Evolutionary conservation across 371 early-diverging fungal species (phyloP).

Genomic region (Coemansia sp.): DNA sequence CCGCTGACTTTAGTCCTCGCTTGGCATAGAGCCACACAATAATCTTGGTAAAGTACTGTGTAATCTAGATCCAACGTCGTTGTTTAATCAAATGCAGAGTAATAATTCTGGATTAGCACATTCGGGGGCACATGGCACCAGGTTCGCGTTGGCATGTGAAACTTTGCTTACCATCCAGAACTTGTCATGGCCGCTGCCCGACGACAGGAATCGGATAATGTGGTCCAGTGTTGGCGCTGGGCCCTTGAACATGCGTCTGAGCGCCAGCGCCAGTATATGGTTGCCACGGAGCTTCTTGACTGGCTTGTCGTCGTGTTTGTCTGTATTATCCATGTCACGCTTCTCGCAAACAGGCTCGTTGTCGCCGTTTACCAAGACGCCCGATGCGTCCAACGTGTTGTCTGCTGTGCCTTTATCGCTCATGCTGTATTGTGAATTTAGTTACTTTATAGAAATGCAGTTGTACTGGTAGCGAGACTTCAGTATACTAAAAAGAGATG

Average conservation of each 20-base stretch:
- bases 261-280: constrained; percentile 42
- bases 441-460: neutral
- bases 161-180: constrained; percentile 76
- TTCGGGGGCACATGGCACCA: neutral
- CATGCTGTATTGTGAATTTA: constrained; percentile 11
- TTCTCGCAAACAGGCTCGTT: neutral
- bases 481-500: neutral
- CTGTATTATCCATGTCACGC: neutral
- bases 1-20: constrained; percentile 52
- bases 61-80: constrained; percentile 58
- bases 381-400: constrained; percentile 37
- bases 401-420: constrained; percentile 2
- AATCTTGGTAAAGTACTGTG: constrained; percentile 89
- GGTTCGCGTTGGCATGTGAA: constrained; percentile 6
- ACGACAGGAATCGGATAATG: constrained; percentile 69
- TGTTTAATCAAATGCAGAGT: neutral
- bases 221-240: constrained; percentile 65
- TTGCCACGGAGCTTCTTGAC: constrained; percentile 20
- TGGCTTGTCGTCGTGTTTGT: constrained; percentile 6
- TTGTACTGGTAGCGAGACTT: neutral
- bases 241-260: constrained; percentile 45
- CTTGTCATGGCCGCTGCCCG: constrained; percentile 90
- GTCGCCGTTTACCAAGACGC: constrained; percentile 24
- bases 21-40: constrained; percentile 67
- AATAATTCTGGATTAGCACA: neutral